Conservation (phyloP, 768 basidiomycete genomes). For the Calvatia gigantea region DNA sequence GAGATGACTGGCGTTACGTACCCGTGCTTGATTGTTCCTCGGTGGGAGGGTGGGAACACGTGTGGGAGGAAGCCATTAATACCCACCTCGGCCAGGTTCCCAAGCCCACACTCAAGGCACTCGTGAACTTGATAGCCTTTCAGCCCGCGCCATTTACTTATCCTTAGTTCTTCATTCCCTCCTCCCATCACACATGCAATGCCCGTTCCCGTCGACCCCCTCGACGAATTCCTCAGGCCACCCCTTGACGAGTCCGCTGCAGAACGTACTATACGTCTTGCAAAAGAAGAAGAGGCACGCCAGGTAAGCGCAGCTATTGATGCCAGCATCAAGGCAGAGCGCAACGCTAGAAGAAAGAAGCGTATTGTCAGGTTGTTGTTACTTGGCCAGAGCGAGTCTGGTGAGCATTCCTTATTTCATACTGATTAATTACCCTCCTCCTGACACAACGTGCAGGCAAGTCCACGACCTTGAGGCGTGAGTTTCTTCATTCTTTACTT, state of each 20-base stretch:
- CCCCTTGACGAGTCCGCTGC: constrained; percentile 65
- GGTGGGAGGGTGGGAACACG: constrained; percentile 19
- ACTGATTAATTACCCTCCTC: constrained; percentile 8
- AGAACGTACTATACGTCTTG: constrained; percentile 49
- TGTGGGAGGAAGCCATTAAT: constrained; percentile 11
- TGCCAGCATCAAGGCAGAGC: constrained; percentile 65
- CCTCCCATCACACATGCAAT: constrained; percentile 23
- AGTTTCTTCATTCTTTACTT: constrained; percentile 27
- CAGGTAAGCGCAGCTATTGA: constrained; percentile 70
- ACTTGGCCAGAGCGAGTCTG: constrained; percentile 82
- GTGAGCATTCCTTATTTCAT: constrained; percentile 34
- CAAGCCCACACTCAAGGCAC: neutral
- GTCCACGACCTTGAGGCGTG: constrained; percentile 78
- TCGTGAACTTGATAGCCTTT: neutral
- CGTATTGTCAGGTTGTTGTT: constrained; percentile 69
- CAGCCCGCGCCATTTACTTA: constrained; percentile 17
- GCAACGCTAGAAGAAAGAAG: constrained; percentile 60
- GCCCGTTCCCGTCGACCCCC: constrained; percentile 51
- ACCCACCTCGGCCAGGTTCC: constrained; percentile 12
- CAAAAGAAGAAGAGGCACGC: constrained; percentile 62
- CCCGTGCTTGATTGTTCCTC: constrained; percentile 27
- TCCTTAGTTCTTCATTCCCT: constrained; percentile 20
- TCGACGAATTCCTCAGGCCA: constrained; percentile 61
- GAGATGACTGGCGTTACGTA: constrained; percentile 1
- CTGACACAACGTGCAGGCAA: constrained; percentile 54